Conservation (phyloP, 768 basidiomycete species). For the Thelephora ganbajun region DNA sequence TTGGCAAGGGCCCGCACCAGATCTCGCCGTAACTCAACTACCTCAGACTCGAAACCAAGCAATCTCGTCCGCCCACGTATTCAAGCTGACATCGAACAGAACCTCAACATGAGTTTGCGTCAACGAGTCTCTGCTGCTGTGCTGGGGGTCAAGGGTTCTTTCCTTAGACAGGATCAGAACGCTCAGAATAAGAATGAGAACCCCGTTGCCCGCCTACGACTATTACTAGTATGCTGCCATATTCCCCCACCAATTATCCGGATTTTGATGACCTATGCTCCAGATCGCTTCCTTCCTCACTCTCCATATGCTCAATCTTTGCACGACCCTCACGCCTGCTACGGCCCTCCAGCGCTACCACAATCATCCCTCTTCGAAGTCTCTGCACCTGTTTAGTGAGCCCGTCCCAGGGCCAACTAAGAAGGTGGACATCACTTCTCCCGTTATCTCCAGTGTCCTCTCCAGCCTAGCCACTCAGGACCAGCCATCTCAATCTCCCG, state of each 20-base stretch:
- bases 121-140: conserved; percentile 16
- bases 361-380: conserved; percentile 10
- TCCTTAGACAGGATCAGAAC: conserved; percentile 20
- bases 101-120: conserved; percentile 13
- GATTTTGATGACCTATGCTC: not conserved
- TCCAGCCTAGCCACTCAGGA: conserved; percentile 34
- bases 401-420: conserved; percentile 16
- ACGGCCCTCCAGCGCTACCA: conserved; percentile 35
- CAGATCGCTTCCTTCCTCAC: conserved; percentile 85
- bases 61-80: conserved; percentile 7
- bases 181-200: conserved; percentile 43
- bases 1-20: conserved; percentile 37
- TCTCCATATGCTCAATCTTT: conserved; percentile 85
- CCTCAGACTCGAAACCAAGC: not conserved
- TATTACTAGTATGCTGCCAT: conserved; percentile 49
- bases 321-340: conserved; percentile 75
- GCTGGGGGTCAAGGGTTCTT: conserved; percentile 37
- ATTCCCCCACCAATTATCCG: not conserved
- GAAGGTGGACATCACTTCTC: conserved; percentile 60
- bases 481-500: conserved; percentile 10
- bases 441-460: conserved; percentile 44
- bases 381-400: conserved; percentile 12
- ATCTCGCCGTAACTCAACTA: conserved; percentile 16
- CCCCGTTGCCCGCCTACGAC: conserved; percentile 78
- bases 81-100: conserved; percentile 7